Conservation (phyloP, 2,329 filamentous ascomycete species). For the Alternaria brassicicola region DNA sequence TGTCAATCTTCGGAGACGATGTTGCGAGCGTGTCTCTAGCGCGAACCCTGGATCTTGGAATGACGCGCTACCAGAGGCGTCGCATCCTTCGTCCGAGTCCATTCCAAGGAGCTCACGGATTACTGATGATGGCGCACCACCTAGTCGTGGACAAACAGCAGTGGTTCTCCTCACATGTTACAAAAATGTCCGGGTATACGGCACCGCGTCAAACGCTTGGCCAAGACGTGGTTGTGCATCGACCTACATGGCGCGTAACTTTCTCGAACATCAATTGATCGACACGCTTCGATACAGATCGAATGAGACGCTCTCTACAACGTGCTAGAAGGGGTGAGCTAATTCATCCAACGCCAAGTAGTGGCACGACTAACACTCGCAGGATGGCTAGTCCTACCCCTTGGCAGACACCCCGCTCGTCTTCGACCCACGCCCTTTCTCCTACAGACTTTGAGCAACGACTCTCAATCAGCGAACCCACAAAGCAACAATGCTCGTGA, state of each 20-base stretch:
- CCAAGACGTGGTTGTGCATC: conserved; percentile 16
- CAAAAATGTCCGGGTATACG: conserved; percentile 6
- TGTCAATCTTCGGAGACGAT: no score
- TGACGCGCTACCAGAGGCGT: background rate
- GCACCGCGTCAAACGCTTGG: conserved; percentile 23
- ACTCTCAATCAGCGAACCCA: background rate
- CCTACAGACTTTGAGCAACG: conserved; percentile 9
- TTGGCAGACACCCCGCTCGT: conserved; percentile 29
- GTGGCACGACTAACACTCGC: conserved; percentile 7
- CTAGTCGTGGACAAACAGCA: no score
- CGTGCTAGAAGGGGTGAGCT: conserved; percentile 27
- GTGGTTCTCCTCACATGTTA: accelerated
- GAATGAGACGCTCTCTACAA: conserved; percentile 37
- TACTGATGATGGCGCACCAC: background rate
- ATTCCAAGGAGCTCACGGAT: no score
- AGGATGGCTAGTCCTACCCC: conserved; percentile 42
- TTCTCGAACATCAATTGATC: background rate
- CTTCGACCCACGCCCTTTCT: conserved; percentile 21
- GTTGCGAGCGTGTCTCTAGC: background rate
- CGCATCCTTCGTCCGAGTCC: background rate
- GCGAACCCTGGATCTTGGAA: background rate
- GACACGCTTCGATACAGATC: background rate
- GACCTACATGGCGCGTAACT: conserved; percentile 4
- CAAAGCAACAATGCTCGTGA: background rate
- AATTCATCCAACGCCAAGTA: background rate